A percentile compares a stretch with the other conserved stretches of the same genome.
Evolutionary conservation across 768 basidiomycete genomes (phyloP).

Genomic region (Trametes coccinea): DNA sequence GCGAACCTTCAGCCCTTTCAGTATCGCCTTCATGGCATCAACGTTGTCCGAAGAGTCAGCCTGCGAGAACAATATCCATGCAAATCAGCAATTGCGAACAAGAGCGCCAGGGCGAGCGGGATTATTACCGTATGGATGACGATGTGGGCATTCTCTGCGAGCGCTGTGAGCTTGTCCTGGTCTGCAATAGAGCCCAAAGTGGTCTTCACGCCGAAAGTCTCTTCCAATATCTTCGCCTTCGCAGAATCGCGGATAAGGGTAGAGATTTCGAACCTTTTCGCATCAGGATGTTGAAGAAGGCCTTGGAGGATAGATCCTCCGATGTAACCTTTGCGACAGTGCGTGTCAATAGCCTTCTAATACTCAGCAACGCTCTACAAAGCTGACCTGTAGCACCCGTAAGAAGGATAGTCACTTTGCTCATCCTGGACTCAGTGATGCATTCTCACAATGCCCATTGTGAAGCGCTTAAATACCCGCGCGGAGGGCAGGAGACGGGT

Average conservation of each 20-base stretch:
- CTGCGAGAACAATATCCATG: slow-evolving; percentile 25
- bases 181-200: slow-evolving; percentile 32
- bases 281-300: slow-evolving; percentile 45
- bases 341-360: too few species aligned
- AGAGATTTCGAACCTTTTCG: slow-evolving; percentile 43
- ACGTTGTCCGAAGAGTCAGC: slow-evolving; percentile 48
- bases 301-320: slow-evolving; percentile 53
- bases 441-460: too few species aligned
- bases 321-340: slow-evolving; percentile 46
- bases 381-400: slow-evolving; percentile 45
- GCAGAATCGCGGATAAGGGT: slow-evolving; percentile 44
- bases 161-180: slow-evolving; percentile 35
- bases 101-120: too few species aligned
- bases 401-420: slow-evolving; percentile 40
- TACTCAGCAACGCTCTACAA: background rate
- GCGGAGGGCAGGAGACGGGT: too few species aligned
- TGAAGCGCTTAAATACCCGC: too few species aligned
- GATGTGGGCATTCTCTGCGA: slow-evolving; percentile 45
- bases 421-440: too few species aligned
- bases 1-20: slow-evolving; percentile 53
- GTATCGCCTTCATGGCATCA: slow-evolving; percentile 43
- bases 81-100: too few species aligned
- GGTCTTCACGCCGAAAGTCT: slow-evolving; percentile 17
- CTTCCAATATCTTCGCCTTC: slow-evolving; percentile 32
- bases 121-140: slow-evolving; percentile 14